Conservation (phyloP, 805 yeast genomes). For the Saccharomycopsis sp. region DNA sequence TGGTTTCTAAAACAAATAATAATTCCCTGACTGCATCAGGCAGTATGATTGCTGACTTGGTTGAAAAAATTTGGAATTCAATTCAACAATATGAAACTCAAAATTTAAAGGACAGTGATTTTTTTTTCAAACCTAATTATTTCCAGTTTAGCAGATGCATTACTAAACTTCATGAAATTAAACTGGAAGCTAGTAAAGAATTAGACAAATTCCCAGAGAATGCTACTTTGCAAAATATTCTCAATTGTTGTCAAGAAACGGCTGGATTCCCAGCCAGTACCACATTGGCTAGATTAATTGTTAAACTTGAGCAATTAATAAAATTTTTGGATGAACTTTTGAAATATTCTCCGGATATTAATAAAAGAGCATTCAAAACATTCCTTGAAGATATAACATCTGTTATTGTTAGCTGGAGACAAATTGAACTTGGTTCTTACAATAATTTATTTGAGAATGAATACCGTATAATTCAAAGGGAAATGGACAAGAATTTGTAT, state of each 20-base stretch:
- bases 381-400: slow-evolving; percentile 53
- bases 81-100: slow-evolving; percentile 7
- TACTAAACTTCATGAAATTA: slow-evolving; percentile 36
- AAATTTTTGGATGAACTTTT: slow-evolving; percentile 89
- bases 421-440: slow-evolving; percentile 83
- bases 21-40: slow-evolving; percentile 10
- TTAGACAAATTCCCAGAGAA: slow-evolving; percentile 89
- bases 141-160: slow-evolving; percentile 42
- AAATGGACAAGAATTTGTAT: slow-evolving; percentile 84
- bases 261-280: slow-evolving; percentile 52
- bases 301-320: slow-evolving; percentile 81
- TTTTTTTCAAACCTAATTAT: slow-evolving; percentile 27
- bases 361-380: slow-evolving; percentile 51
- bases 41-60: slow-evolving; percentile 7
- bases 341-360: slow-evolving; percentile 61
- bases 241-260: slow-evolving; percentile 59
- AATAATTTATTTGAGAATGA: slow-evolving; percentile 64
- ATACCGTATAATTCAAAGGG: slow-evolving; percentile 39
- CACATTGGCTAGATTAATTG: slow-evolving; percentile 71
- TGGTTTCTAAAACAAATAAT: slow-evolving; percentile 1
- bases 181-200: slow-evolving; percentile 39
- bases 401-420: slow-evolving; percentile 86
- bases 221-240: slow-evolving; percentile 70
- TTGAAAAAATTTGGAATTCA: slow-evolving; percentile 5
- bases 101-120: slow-evolving; percentile 23